Conservation (phyloP, 176 grass and related monocot species). For the Rhynchospora pubera region DNA sequence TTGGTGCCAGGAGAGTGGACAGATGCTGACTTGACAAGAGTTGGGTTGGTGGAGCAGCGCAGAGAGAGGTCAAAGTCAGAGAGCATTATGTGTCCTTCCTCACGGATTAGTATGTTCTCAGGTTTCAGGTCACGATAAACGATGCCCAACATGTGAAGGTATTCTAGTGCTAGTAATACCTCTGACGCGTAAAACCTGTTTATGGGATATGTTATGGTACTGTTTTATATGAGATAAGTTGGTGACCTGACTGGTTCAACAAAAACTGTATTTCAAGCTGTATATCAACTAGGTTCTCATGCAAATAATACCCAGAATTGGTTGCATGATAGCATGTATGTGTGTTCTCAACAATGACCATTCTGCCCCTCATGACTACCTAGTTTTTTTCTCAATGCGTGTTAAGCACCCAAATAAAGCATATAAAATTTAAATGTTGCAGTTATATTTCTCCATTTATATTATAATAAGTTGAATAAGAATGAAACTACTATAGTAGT, state of each 20-base stretch:
- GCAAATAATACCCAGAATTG: neutral
- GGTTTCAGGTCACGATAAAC: constrained; percentile 57
- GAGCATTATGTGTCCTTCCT: constrained; percentile 57
- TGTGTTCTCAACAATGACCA: neutral
- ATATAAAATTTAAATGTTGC: neutral
- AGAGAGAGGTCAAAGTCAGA: constrained; percentile 63
- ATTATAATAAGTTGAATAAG: neutral
- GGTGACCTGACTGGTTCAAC: neutral
- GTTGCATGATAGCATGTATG: neutral
- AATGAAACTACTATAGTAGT: neutral
- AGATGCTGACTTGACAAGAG: constrained; percentile 44
- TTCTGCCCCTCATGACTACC: neutral
- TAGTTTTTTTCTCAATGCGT: neutral
- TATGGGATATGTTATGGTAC: neutral
- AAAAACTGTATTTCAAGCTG: neutral
- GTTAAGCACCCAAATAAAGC: neutral
- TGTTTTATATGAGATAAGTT: neutral
- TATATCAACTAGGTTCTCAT: neutral
- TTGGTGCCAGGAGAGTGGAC: constrained; percentile 21
- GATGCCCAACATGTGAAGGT: constrained; percentile 57
- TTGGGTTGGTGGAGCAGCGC: constrained; percentile 50
- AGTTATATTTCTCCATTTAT: neutral
- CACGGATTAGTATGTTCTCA: constrained; percentile 48
- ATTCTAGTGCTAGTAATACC: constrained; percentile 55
- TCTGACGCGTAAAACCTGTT: constrained; percentile 42